Conservation (phyloP, 305 asterid genomes). For the Solanum hybrid region DNA sequence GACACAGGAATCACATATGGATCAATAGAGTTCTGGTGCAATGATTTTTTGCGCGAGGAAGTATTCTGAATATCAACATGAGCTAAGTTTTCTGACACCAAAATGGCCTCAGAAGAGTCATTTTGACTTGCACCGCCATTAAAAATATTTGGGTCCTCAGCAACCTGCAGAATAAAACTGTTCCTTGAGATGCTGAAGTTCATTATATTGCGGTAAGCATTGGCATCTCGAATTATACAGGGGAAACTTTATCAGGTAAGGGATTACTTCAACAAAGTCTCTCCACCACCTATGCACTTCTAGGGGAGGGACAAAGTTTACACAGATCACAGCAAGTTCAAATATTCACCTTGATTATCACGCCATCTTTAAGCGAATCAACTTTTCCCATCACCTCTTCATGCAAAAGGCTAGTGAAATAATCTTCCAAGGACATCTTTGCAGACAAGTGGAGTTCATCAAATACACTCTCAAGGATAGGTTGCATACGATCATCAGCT, state of each 20-base stretch:
- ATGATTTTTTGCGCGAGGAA: conserved; percentile 18
- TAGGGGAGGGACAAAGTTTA: not conserved
- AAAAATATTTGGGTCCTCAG: conserved; percentile 16
- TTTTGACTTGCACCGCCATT: conserved; percentile 22
- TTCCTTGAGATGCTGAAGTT: not conserved
- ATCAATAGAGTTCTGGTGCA: conserved; percentile 16
- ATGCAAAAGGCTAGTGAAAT: conserved; percentile 41
- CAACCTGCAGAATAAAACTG: conserved; percentile 35
- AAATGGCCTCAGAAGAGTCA: conserved; percentile 21
- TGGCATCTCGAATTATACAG: not conserved
- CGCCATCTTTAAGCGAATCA: conserved; percentile 21
- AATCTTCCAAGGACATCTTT: conserved; percentile 36
- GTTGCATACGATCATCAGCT: conserved; percentile 25
- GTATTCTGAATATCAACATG: conserved; percentile 24
- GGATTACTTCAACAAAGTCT: not conserved
- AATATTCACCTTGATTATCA: conserved; percentile 41
- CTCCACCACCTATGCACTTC: not conserved
- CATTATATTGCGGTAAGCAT: not conserved
- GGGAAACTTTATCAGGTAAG: not conserved
- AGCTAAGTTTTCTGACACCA: conserved; percentile 22
- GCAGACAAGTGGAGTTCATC: conserved; percentile 67
- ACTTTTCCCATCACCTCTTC: conserved; percentile 53
- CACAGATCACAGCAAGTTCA: conserved; percentile 9
- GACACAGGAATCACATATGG: conserved; percentile 18
- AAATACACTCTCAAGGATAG: conserved; percentile 44